phyloP scores from a whole-genome alignment of 306 rosid genomes.

The Mucuna pruriens region DNA sequence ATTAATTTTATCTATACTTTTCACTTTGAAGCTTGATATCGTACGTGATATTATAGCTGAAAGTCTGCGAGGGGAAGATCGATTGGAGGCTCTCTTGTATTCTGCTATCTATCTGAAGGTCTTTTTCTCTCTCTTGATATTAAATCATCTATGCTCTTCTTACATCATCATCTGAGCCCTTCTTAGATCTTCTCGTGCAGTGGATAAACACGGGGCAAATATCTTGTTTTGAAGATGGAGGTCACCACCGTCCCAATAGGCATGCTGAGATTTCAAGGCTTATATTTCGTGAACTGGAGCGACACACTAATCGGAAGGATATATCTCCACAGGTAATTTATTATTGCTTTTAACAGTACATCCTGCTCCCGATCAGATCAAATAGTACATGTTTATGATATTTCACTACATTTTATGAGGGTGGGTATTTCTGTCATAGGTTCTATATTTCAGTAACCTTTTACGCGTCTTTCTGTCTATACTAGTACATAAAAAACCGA shows the following conservation, averaged over 20 bases:
- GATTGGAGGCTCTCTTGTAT: conserved; percentile 79
- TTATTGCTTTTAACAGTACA: conserved; percentile 25
- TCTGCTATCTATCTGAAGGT: conserved; percentile 96
- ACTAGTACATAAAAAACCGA: background rate
- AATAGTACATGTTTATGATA: background rate
- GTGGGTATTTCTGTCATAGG: conserved; percentile 3
- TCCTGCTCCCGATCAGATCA: background rate
- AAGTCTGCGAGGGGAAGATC: conserved; percentile 58
- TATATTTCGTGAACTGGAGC: conserved; percentile 87
- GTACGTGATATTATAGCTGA: conserved; percentile 67
- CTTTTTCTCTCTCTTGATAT: conserved; percentile 1
- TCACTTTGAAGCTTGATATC: conserved; percentile 79
- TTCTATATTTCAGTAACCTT: background rate
- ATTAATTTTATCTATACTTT: conserved; percentile 22
- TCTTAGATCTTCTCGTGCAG: conserved; percentile 62
- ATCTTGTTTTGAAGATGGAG: conserved; percentile 96
- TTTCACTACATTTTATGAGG: background rate
- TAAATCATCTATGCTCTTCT: conserved; percentile 21
- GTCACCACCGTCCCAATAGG: conserved; percentile 94
- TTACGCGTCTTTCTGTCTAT: background rate
- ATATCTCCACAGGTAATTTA: conserved; percentile 73
- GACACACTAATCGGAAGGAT: conserved; percentile 65
- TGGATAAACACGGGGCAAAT: conserved; percentile 99
- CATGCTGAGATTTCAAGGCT: conserved; percentile 97
- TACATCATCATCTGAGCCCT: conserved; percentile 26